Evolutionary conservation across 257 asterid genomes (phyloP).

Genomic region (Penstemon barbatus): DNA sequence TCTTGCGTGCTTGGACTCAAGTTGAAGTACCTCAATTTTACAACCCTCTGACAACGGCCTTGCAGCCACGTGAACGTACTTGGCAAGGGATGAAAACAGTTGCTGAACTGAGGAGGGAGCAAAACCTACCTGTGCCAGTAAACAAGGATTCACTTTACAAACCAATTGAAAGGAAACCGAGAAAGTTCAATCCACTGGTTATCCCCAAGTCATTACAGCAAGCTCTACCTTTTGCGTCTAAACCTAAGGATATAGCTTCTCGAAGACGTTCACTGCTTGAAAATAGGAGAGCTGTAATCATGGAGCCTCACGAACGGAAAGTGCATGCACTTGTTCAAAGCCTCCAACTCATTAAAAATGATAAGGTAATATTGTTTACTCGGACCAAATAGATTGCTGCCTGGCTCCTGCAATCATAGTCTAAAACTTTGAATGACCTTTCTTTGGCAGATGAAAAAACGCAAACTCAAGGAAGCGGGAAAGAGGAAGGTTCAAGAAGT

Average conservation of each 20-base stretch:
- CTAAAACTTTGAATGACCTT: neutral
- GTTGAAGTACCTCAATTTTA: conserved; percentile 83
- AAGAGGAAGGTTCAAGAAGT: conserved; percentile 61
- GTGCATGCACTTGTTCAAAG: conserved; percentile 72
- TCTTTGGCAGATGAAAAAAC: conserved; percentile 54
- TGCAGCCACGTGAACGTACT: conserved; percentile 76
- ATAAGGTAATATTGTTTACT: conserved; percentile 49
- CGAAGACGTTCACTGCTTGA: conserved; percentile 48
- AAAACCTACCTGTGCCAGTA: conserved; percentile 65
- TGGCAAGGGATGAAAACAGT: conserved; percentile 98
- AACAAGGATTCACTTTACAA: conserved; percentile 89
- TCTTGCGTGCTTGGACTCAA: conserved; percentile 97
- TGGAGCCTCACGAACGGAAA: conserved; percentile 76
- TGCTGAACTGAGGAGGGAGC: conserved; percentile 81
- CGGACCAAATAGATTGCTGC: neutral
- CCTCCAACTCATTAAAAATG: conserved; percentile 56
- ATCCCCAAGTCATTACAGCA: conserved; percentile 73
- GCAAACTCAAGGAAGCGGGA: conserved; percentile 58
- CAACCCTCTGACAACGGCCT: conserved; percentile 90
- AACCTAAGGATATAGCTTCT: conserved; percentile 70
- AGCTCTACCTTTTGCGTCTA: conserved; percentile 73
- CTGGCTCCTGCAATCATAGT: neutral
- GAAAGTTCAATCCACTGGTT: conserved; percentile 80
- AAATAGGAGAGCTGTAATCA: conserved; percentile 69
- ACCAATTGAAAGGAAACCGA: conserved; percentile 84